Evolutionary conservation across 352 stramenopile genomes (phyloP), one percentile per base, ranked within the genome.

Genomic region (Globisporangium spiculum): DNA sequence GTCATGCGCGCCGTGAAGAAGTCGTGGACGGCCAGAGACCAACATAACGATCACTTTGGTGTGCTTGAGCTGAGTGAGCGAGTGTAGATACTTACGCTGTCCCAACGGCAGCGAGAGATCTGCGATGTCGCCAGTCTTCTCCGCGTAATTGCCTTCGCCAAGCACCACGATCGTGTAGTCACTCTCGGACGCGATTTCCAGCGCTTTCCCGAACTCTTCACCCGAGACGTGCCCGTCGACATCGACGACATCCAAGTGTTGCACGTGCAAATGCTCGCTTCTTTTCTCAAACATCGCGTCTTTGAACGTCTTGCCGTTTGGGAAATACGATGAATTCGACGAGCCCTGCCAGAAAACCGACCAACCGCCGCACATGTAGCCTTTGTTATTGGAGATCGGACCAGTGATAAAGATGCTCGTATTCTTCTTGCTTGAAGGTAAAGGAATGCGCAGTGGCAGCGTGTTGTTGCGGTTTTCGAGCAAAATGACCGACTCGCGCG

Each of bases 51-150:
- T 77, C 26, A 97, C 79, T 48, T 90, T 88, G 1, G 86, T 93
- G 1, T 68, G 73, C 6, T 77, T 73, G n/a, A 88, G 69, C 24
- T 74, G 61, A 4, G 76, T 81, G 3, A 97, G 69, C 22, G 75
- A 76, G 27, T 84, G 62, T 0, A 96, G 68, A 57, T 95, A 96
- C 63, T 64, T 68, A 4, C 78, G 66, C 26, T 96, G 82, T 5
- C 86, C 86, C 20, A 57, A 27, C 0, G 89, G 84, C 4, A 97
- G 70, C 14, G 77, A 72, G 32, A 90, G 72, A 16, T 79, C 73
- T 0, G 78, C 69, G 38, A 94, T 88, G 63, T 97, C 88, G 1
- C 90, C 90, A 20, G 69, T 77, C 44, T 96, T 96, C 63, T 97
- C 90, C 0, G 90, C 78, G 58, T 96, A 96, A n/a, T 83, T 88